phyloP scores from a whole-genome alignment of 2,329 filamentous ascomycete species.

The Ramularia endophylla region DNA sequence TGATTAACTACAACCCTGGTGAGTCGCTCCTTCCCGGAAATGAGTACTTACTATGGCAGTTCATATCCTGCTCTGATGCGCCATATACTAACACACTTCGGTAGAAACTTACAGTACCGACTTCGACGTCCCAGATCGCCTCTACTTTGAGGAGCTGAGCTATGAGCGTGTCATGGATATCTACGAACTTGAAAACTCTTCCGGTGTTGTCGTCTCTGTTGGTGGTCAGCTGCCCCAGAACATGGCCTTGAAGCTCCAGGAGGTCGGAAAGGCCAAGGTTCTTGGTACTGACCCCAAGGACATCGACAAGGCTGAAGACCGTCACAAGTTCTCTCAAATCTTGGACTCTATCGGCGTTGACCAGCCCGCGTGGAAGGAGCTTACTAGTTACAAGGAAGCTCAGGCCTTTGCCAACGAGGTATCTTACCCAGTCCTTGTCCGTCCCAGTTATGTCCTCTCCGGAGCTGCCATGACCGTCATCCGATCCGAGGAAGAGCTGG shows the following conservation, averaged over 20 bases:
- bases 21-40: too few species aligned
- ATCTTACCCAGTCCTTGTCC: constrained; percentile 89
- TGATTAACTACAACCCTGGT: constrained; percentile 63
- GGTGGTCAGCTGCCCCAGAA: constrained; percentile 97
- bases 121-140: constrained; percentile 79
- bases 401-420: constrained; percentile 79
- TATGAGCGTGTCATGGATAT: constrained; percentile 99
- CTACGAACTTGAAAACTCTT: constrained; percentile 71
- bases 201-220: constrained; percentile 88
- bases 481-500: constrained; percentile 76
- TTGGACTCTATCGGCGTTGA: constrained; percentile 95
- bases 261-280: constrained; percentile 81
- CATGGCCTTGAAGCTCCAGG: constrained; percentile 89
- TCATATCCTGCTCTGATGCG: too few species aligned
- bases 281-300: constrained; percentile 89
- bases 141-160: constrained; percentile 95
- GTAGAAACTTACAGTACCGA: constrained; percentile 61
- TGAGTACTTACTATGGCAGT: too few species aligned
- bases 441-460: constrained; percentile 91
- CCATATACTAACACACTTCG: not conserved
- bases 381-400: constrained; percentile 84
- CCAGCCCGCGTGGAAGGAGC: constrained; percentile 96
- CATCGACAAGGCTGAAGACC: constrained; percentile 96
- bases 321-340: constrained; percentile 97
- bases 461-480: constrained; percentile 99